These are phyloP conservation scores for Rhizoclosmatium globosum DNA, from an alignment of 192 early-diverging fungal genomes.

Conservation along the genomic window DNA sequence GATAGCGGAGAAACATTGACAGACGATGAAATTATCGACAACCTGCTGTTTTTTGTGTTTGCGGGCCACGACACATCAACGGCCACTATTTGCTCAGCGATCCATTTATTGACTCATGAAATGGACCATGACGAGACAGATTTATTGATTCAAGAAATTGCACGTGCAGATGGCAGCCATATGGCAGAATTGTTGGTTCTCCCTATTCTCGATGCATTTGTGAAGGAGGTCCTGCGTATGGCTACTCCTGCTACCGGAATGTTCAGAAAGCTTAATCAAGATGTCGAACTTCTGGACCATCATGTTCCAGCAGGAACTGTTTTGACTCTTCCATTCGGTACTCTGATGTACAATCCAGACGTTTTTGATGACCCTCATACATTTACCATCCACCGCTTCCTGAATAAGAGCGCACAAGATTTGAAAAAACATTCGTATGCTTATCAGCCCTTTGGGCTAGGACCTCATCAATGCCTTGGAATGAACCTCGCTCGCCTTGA, in stretches of 20 bases:
- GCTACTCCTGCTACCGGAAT: neutral
- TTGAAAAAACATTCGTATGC: neutral
- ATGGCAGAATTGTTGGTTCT: neutral
- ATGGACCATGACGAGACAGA: constrained; percentile 1
- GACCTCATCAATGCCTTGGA: constrained; percentile 19
- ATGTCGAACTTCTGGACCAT: neutral
- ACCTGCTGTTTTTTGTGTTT: constrained; percentile 13
- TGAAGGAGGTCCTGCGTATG: constrained; percentile 23
- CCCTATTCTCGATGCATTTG: constrained; percentile 32
- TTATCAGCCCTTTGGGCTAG: constrained; percentile 13
- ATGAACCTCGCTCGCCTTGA: constrained; percentile 22
- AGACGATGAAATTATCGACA: constrained; percentile 20
- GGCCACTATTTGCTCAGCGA: neutral
- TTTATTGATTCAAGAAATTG: neutral
- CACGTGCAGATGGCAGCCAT: neutral
- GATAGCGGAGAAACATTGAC: constrained; percentile 10
- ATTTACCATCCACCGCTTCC: constrained; percentile 11
- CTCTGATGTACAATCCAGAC: neutral
- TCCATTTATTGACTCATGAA: constrained; percentile 12
- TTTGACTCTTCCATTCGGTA: neutral
- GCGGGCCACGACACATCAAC: constrained; percentile 29
- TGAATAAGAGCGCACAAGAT: constrained; percentile 5
- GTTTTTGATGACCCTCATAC: neutral
- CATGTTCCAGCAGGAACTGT: neutral
- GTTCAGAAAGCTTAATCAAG: neutral